These are phyloP conservation scores for Pythium rhizo-oryzae DNA, from an alignment of 352 stramenopile genomes.

Conservation along the genomic window DNA sequence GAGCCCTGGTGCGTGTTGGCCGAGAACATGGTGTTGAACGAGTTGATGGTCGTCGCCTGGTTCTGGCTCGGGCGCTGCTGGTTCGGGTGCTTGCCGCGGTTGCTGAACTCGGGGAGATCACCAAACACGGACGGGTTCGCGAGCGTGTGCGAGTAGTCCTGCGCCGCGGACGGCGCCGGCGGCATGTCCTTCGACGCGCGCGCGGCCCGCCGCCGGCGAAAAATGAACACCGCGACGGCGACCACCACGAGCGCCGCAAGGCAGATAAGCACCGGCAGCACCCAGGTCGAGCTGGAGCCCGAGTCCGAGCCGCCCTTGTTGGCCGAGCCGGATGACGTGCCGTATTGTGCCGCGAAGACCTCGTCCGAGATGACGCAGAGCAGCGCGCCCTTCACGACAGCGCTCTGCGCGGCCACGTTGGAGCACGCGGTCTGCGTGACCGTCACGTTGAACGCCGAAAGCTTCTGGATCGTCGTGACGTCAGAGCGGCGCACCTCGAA, in stretches of 20 bases:
- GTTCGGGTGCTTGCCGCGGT: slow-evolving; percentile 15
- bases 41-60: slow-evolving; percentile 49
- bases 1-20: slow-evolving; percentile 43
- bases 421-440: slow-evolving; percentile 47
- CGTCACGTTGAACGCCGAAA: slow-evolving; percentile 45
- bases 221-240: slow-evolving; percentile 46
- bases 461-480: slow-evolving; percentile 52
- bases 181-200: slow-evolving; percentile 18
- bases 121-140: slow-evolving; percentile 52
- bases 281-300: slow-evolving; percentile 35
- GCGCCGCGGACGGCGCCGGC: not conserved
- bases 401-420: slow-evolving; percentile 47
- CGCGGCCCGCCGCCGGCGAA: slow-evolving; percentile 35
- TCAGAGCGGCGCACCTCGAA: slow-evolving; percentile 74
- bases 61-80: slow-evolving; percentile 15
- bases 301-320: not conserved
- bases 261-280: slow-evolving; percentile 58
- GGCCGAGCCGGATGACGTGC: slow-evolving; percentile 1
- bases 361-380: slow-evolving; percentile 74
- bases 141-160: slow-evolving; percentile 24
- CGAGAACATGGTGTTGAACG: slow-evolving; percentile 34
- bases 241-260: slow-evolving; percentile 45
- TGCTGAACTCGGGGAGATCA: slow-evolving; percentile 34
- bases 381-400: slow-evolving; percentile 35
- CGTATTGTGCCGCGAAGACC: slow-evolving; percentile 56